Conservation (phyloP, 148 eudicot genomes). For the Tetragonia tetragonoides region DNA sequence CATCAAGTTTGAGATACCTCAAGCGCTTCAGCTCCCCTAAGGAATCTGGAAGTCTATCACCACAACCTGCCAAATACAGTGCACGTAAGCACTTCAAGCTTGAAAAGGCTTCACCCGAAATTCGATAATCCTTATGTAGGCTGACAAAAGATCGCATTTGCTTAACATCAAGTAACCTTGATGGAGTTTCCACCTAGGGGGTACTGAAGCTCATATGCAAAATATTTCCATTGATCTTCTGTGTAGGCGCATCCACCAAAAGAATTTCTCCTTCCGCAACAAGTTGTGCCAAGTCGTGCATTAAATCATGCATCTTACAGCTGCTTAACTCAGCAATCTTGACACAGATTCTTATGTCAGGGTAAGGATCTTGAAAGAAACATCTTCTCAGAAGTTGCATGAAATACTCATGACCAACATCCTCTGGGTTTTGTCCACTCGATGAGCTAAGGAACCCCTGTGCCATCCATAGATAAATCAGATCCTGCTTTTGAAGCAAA, state of each 20-base stretch:
- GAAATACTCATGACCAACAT: too few species aligned
- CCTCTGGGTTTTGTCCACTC: background rate
- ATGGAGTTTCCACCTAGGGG: background rate
- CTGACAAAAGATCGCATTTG: background rate
- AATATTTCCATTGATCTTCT: background rate
- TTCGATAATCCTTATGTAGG: too few species aligned
- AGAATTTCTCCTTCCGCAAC: background rate
- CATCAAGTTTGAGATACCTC: constrained; percentile 1
- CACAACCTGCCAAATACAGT: background rate
- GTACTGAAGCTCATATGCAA: background rate
- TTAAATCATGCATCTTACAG: constrained; percentile 7
- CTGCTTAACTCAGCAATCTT: background rate
- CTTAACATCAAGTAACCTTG: background rate
- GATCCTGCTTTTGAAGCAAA: background rate
- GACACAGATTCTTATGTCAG: background rate
- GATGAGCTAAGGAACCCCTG: background rate
- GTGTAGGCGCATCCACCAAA: background rate
- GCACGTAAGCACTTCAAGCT: background rate
- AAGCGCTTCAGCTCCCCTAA: constrained; percentile 7
- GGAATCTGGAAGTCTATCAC: background rate
- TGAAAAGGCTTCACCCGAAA: too few species aligned
- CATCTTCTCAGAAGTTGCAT: too few species aligned
- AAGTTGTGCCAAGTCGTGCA: background rate
- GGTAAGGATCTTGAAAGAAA: too few species aligned
- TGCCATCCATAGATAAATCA: constrained; percentile 15